These are phyloP conservation scores for Salvia rosmarinus DNA, from an alignment of 257 asterid genomes.

Conservation along the genomic window DNA sequence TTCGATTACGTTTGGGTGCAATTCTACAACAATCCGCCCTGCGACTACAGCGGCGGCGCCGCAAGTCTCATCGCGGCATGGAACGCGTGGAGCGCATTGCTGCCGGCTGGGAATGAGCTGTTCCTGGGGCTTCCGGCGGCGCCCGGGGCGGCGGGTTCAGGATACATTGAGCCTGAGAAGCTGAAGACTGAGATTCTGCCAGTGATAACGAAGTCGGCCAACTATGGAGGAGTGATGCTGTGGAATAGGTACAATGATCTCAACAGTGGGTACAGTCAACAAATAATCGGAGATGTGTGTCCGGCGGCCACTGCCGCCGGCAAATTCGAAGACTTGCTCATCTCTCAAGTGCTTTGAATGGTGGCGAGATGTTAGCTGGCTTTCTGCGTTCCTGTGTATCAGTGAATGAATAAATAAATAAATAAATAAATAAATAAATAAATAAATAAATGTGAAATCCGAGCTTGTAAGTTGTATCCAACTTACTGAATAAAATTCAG, in stretches of 20 bases:
- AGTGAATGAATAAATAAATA: too few relatives aligned
- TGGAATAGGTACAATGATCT: slow-evolving; percentile 55
- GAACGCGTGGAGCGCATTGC: slow-evolving; percentile 37
- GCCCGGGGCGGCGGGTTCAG: slow-evolving; percentile 40
- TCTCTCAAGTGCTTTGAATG: neutral
- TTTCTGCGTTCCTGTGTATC: neutral
- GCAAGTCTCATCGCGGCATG: slow-evolving; percentile 41
- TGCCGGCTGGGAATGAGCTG: slow-evolving; percentile 38
- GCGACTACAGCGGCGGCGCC: slow-evolving; percentile 42
- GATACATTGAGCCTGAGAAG: slow-evolving; percentile 49
- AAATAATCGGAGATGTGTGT: slow-evolving; percentile 29
- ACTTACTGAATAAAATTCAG: too few relatives aligned
- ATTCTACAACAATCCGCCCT: slow-evolving; percentile 55
- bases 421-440: too few relatives aligned
- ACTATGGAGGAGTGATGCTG: slow-evolving; percentile 68
- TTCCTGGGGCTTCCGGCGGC: slow-evolving; percentile 67
- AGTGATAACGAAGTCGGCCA: slow-evolving; percentile 41
- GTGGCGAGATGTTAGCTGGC: neutral
- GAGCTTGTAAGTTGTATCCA: too few relatives aligned
- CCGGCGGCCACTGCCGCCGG: neutral
- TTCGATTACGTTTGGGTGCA: slow-evolving; percentile 73
- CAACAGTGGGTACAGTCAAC: slow-evolving; percentile 34
- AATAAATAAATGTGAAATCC: too few relatives aligned
- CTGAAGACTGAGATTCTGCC: slow-evolving; percentile 50
- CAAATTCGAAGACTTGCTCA: neutral